Conservation (phyloP, 805 yeast genomes). For the Dipodascus geniculatus region DNA sequence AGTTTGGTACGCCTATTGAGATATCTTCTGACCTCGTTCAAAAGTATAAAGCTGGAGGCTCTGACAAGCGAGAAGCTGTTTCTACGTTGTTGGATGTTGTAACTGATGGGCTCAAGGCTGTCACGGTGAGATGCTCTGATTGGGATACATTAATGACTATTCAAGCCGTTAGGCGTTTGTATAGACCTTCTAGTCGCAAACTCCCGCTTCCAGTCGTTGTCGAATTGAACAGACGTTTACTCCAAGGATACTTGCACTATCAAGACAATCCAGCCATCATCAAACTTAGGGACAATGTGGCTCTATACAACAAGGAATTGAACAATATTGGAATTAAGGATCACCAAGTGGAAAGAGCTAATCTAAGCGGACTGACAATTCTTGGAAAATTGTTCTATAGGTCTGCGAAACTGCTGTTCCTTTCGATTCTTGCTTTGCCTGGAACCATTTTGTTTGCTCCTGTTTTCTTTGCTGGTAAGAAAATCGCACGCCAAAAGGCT, state of each 20-base stretch:
- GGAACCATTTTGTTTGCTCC: constrained; percentile 86
- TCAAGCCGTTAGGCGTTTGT: constrained; percentile 84
- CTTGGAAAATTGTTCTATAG: constrained; percentile 39
- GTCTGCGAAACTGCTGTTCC: constrained; percentile 39
- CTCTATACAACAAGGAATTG: constrained; percentile 57
- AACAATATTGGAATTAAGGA: constrained; percentile 53
- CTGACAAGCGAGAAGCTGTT: constrained; percentile 62
- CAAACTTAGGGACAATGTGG: constrained; percentile 48
- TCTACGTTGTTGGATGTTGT: constrained; percentile 57
- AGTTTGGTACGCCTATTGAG: constrained; percentile 80
- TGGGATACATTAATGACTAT: constrained; percentile 81
- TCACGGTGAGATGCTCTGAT: constrained; percentile 81
- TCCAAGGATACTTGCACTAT: constrained; percentile 67
- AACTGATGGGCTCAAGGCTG: constrained; percentile 65
- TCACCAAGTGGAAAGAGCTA: constrained; percentile 59
- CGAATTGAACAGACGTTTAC: constrained; percentile 82
- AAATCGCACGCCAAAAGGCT: constrained; percentile 63
- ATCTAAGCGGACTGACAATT: constrained; percentile 37
- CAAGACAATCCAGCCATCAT: constrained; percentile 59
- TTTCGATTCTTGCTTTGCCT: constrained; percentile 63
- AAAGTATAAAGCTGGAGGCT: constrained; percentile 49
- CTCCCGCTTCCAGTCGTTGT: constrained; percentile 75
- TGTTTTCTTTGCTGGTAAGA: constrained; percentile 67
- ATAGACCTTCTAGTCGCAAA: constrained; percentile 58
- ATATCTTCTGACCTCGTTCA: constrained; percentile 50